Evolutionary conservation across 306 rosid genomes (phyloP).

Genomic region (Quercus aquifolioides): DNA sequence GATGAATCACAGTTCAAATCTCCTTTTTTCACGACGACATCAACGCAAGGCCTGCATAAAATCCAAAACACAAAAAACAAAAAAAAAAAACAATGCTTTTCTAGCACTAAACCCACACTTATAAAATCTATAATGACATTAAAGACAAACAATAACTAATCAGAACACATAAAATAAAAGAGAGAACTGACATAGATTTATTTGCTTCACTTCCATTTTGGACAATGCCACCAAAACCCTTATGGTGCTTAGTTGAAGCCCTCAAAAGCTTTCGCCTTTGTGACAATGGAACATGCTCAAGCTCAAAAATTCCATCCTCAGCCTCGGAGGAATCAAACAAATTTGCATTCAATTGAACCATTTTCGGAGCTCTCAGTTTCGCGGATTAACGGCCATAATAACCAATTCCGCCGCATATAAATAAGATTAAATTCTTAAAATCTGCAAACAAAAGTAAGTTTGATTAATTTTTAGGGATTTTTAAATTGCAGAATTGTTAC

Average conservation of each 20-base stretch:
- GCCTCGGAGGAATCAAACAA: neutral
- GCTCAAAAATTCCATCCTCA: conserved; percentile 19
- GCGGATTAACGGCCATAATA: neutral
- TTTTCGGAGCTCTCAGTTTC: neutral
- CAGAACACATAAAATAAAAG: neutral
- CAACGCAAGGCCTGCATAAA: conserved; percentile 13
- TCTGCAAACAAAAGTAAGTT: neutral
- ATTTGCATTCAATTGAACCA: conserved; percentile 17
- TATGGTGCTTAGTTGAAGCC: neutral
- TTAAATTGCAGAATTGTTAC: no score
- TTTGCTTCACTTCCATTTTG: conserved; percentile 7
- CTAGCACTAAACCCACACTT: neutral
- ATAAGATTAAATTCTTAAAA: neutral
- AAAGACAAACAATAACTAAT: neutral
- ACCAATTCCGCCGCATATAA: neutral
- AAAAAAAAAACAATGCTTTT: neutral
- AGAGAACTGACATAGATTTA: conserved; percentile 1
- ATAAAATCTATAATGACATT: neutral
- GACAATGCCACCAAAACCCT: neutral
- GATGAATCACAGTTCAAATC: conserved; percentile 15
- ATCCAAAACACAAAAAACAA: neutral
- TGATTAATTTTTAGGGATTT: neutral
- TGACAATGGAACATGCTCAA: conserved; percentile 41
- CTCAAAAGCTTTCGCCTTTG: conserved; percentile 26
- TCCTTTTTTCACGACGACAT: conserved; percentile 24